These are phyloP conservation scores for Arctostaphylos glauca DNA, from an alignment of 148 eudicot species.

Conservation along the genomic window DNA sequence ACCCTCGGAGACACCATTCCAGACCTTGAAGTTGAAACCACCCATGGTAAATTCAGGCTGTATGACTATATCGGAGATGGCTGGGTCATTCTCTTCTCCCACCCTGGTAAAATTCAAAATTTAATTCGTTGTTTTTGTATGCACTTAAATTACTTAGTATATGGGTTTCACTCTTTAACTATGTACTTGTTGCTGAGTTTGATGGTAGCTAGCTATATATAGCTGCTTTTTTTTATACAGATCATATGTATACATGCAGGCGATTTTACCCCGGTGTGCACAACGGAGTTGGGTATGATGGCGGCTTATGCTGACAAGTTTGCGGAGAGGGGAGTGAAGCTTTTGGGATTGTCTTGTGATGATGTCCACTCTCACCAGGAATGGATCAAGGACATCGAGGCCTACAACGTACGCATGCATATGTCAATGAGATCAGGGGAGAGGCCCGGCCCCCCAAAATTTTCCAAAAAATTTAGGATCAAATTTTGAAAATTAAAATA, in stretches of 20 bases:
- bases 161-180: not conserved
- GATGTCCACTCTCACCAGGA: conserved; percentile 63
- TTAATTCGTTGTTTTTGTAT: not conserved
- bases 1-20: conserved; percentile 82
- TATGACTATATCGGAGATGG: conserved; percentile 57
- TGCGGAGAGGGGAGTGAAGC: conserved; percentile 66
- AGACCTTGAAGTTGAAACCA: conserved; percentile 67
- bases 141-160: not conserved
- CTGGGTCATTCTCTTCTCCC: conserved; percentile 80
- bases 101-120: conserved; percentile 49
- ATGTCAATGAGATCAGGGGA: too few relatives aligned
- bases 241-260: conserved; percentile 31
- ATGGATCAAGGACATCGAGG: conserved; percentile 89
- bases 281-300: conserved; percentile 82
- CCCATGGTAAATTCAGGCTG: conserved; percentile 63
- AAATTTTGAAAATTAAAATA: too few relatives aligned
- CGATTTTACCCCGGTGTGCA: conserved; percentile 92
- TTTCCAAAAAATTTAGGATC: too few relatives aligned
- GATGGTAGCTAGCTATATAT: too few relatives aligned
- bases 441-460: too few relatives aligned
- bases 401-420: conserved; percentile 36
- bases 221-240: too few relatives aligned
- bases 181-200: not conserved
- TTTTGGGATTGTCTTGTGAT: conserved; percentile 76
- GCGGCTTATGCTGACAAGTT: conserved; percentile 75